These are phyloP conservation scores for Zygosaccharomyces sapae DNA, from an alignment of 1,139 yeast species.

Conservation along the genomic window DNA sequence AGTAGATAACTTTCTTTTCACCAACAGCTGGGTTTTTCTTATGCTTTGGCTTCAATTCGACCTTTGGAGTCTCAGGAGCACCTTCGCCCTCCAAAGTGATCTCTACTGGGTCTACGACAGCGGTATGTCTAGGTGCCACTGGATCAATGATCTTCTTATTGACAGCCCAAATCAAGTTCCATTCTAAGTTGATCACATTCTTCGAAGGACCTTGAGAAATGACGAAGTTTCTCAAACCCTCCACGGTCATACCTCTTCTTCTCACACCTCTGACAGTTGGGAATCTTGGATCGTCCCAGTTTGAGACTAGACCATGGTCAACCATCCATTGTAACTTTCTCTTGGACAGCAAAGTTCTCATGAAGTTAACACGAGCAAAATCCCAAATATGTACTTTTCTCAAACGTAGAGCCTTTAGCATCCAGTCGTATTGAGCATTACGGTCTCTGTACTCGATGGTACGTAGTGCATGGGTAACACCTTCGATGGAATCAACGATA, in stretches of 20 bases:
- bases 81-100: constrained; percentile 54
- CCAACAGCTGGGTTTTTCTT: constrained; percentile 95
- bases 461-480: constrained; percentile 95
- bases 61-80: constrained; percentile 60
- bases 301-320: constrained; percentile 74
- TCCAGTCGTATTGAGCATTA: constrained; percentile 96
- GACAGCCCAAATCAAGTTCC: constrained; percentile 96
- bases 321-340: constrained; percentile 98
- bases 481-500: constrained; percentile 88
- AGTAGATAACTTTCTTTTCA: constrained; percentile 67
- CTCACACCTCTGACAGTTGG: constrained; percentile 98
- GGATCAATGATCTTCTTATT: constrained; percentile 97
- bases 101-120: constrained; percentile 64
- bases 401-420: constrained; percentile 70
- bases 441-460: constrained; percentile 98
- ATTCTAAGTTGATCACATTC: constrained; percentile 91
- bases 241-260: constrained; percentile 99
- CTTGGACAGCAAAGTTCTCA: constrained; percentile 89
- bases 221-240: constrained; percentile 89
- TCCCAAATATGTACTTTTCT: constrained; percentile 97
- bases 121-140: constrained; percentile 90
- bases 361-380: constrained; percentile 92
- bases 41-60: constrained; percentile 84
- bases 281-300: constrained; percentile 99
- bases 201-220: constrained; percentile 95